Conservation (phyloP, 2,329 filamentous ascomycete species). For the Calonectria crousiana region DNA sequence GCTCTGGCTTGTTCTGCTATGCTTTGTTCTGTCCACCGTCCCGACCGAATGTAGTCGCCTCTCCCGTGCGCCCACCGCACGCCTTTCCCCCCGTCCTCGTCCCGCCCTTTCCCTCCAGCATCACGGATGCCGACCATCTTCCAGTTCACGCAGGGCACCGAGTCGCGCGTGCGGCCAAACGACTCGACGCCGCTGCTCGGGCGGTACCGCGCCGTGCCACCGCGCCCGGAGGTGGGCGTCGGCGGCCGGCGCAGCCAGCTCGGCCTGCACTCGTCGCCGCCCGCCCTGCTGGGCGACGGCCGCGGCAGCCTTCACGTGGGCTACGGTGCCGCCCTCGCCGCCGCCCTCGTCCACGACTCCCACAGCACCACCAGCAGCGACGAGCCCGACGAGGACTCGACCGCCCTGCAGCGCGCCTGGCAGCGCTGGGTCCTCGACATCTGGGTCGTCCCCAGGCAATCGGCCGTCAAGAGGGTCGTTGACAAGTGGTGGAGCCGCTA, state of each 20-base stretch:
- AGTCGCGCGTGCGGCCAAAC: constrained; percentile 65
- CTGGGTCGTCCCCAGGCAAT: constrained; percentile 71
- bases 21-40: neutral
- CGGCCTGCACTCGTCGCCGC: constrained; percentile 51
- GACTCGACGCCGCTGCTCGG: constrained; percentile 73
- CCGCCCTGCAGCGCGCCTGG: constrained; percentile 50
- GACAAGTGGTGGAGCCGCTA: constrained; percentile 75
- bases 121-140: constrained; percentile 72
- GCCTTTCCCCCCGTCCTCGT: neutral
- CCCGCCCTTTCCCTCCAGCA: constrained; percentile 10
- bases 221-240: constrained; percentile 48
- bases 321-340: constrained; percentile 66
- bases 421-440: constrained; percentile 61
- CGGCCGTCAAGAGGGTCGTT: constrained; percentile 68
- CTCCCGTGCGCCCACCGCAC: neutral
- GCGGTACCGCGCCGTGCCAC: constrained; percentile 73
- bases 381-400: constrained; percentile 51
- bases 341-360: constrained; percentile 52
- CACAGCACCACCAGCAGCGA: constrained; percentile 38
- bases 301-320: constrained; percentile 68
- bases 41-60: neutral
- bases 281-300: constrained; percentile 47
- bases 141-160: constrained; percentile 74
- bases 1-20: neutral
- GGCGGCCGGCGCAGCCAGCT: constrained; percentile 51